Conservation (phyloP, 1,139 yeast genomes). For the Ogataea hybrid region DNA sequence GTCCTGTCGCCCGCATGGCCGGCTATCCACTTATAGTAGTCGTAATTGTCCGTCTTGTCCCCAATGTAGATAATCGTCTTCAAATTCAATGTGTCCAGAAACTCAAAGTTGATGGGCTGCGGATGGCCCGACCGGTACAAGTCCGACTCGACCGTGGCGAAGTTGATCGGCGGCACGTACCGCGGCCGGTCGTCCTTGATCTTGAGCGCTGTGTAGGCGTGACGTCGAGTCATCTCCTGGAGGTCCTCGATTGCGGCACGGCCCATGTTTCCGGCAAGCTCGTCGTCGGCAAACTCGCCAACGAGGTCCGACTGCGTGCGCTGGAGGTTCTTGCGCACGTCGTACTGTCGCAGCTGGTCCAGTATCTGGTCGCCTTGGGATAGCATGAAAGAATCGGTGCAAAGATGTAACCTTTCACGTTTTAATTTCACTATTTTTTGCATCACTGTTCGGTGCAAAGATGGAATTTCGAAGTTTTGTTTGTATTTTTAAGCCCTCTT, state of each 20-base stretch:
- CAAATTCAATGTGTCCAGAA: conserved; percentile 64
- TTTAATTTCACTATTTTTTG: background rate
- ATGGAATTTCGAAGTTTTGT: conserved; percentile 6
- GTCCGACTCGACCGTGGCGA: conserved; percentile 82
- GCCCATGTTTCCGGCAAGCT: background rate
- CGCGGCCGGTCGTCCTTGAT: conserved; percentile 31
- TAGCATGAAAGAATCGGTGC: conserved; percentile 18
- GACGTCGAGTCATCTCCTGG: conserved; percentile 4
- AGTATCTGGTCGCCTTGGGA: conserved; percentile 33
- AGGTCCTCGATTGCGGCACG: background rate
- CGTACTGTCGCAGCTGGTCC: conserved; percentile 31
- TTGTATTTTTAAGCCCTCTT: conserved; percentile 6
- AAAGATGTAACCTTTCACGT: conserved; percentile 1
- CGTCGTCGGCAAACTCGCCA: background rate
- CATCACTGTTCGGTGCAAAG: background rate
- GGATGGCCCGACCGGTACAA: conserved; percentile 95
- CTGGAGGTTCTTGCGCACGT: conserved; percentile 24
- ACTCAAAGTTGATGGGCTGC: conserved; percentile 77
- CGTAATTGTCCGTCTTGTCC: conserved; percentile 59
- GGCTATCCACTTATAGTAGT: conserved; percentile 64
- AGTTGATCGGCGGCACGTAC: conserved; percentile 87
- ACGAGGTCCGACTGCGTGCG: conserved; percentile 13
- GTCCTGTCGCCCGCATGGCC: conserved; percentile 18
- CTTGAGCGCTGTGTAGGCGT: conserved; percentile 30
- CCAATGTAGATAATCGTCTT: conserved; percentile 85